Evolutionary conservation across 2,329 filamentous ascomycete species (phyloP).

Genomic region (Fusarium sp.): DNA sequence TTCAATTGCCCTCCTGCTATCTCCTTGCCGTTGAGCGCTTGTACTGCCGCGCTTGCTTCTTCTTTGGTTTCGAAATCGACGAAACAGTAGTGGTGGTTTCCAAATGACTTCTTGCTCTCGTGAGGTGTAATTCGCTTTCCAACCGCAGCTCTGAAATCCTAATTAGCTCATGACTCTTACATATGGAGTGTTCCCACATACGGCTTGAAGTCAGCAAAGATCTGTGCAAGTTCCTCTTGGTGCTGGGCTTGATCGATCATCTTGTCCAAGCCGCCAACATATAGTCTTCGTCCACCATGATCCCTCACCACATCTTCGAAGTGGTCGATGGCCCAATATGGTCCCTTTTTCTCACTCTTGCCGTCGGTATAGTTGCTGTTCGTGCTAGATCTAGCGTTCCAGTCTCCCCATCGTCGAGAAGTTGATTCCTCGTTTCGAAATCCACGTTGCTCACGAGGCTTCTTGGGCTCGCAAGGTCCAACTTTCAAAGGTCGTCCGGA

Average conservation of each 20-base stretch:
- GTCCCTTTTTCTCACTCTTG: constrained; percentile 1
- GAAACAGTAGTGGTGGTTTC: constrained; percentile 73
- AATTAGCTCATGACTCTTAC: not conserved
- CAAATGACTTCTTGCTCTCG: constrained; percentile 63
- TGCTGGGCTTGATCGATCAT: constrained; percentile 62
- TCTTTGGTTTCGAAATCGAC: constrained; percentile 69
- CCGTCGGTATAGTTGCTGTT: not conserved
- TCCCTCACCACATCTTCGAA: constrained; percentile 47
- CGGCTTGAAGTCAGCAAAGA: constrained; percentile 60
- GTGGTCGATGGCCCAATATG: constrained; percentile 42
- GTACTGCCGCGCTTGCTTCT: constrained; percentile 64
- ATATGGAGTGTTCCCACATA: not conserved
- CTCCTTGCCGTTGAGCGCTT: constrained; percentile 38
- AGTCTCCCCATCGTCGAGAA: constrained; percentile 60
- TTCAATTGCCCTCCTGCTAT: constrained; percentile 7
- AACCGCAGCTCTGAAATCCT: constrained; percentile 43
- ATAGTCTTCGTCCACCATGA: constrained; percentile 57
- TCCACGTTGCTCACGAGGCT: constrained; percentile 30
- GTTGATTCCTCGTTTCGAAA: constrained; percentile 17
- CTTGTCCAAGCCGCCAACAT: constrained; percentile 62
- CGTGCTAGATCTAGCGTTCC: constrained; percentile 46
- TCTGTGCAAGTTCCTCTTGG: constrained; percentile 57
- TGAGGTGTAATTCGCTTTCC: constrained; percentile 69
- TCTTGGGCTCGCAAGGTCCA: constrained; percentile 71
- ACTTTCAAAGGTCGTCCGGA: constrained; percentile 71